These are phyloP conservation scores for Mycena olivaceomarginata DNA, from an alignment of 768 basidiomycete genomes.

Conservation along the genomic window DNA sequence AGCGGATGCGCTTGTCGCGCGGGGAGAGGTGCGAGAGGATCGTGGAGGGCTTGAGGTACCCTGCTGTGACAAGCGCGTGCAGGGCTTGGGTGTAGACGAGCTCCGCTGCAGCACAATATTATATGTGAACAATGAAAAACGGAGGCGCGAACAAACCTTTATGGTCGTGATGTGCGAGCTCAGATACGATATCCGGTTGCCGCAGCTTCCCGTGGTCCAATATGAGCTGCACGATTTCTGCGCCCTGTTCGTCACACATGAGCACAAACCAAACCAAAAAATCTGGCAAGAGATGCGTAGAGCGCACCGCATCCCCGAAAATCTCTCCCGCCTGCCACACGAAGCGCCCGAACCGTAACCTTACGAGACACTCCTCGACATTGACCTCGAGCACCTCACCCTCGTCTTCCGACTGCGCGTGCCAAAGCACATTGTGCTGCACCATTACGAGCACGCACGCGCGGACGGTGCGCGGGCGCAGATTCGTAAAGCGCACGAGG, in stretches of 20 bases:
- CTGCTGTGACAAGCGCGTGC: slow-evolving; percentile 80
- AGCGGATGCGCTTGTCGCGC: slow-evolving; percentile 86
- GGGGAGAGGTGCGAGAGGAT: slow-evolving; percentile 87
- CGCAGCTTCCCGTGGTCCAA: slow-evolving; percentile 92
- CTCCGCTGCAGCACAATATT: slow-evolving; percentile 45
- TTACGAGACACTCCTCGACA: slow-evolving; percentile 86
- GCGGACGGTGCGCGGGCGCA: slow-evolving; percentile 82
- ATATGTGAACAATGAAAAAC: slow-evolving; percentile 18
- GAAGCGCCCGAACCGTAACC: slow-evolving; percentile 90
- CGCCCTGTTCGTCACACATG: slow-evolving; percentile 68
- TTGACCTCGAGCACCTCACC: slow-evolving; percentile 90
- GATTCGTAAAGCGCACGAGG: slow-evolving; percentile 79
- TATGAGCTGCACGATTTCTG: slow-evolving; percentile 84
- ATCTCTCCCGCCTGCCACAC: slow-evolving; percentile 83
- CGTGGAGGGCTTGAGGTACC: slow-evolving; percentile 90
- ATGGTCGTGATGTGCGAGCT: slow-evolving; percentile 69
- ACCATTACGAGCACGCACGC: slow-evolving; percentile 86
- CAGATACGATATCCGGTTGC: slow-evolving; percentile 79
- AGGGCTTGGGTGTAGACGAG: slow-evolving; percentile 77
- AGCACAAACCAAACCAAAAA: neutral
- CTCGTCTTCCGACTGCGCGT: slow-evolving; percentile 82
- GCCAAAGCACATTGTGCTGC: slow-evolving; percentile 96
- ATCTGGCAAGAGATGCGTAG: neutral
- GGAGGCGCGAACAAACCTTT: slow-evolving; percentile 63
- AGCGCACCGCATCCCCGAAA: slow-evolving; percentile 82